Evolutionary conservation across 192 early-diverging fungal species (phyloP).

Genomic region (Rhizophagus prolifer): DNA sequence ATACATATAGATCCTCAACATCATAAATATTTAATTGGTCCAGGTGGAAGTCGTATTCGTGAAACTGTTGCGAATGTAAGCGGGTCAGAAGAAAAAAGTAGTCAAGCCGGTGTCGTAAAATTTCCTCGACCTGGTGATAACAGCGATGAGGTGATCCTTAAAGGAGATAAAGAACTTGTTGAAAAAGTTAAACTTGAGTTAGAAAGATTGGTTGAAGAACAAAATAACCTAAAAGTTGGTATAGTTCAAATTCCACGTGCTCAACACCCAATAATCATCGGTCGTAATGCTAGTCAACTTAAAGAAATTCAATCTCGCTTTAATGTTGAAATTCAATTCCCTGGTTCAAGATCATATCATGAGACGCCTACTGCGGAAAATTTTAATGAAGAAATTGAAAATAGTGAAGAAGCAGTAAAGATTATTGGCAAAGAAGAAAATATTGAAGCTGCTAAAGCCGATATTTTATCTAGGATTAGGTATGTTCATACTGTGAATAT

Average conservation of each 20-base stretch:
- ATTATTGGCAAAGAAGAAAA: slow-evolving; percentile 60
- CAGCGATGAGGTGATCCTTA: slow-evolving; percentile 59
- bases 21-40: slow-evolving; percentile 67
- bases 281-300: slow-evolving; percentile 70
- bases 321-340: slow-evolving; percentile 67
- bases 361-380: background rate
- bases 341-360: slow-evolving; percentile 34
- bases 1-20: too few species aligned
- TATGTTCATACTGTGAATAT: slow-evolving; percentile 53
- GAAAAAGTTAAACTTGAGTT: slow-evolving; percentile 47
- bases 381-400: background rate
- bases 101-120: slow-evolving; percentile 54
- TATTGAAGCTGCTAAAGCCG: slow-evolving; percentile 49
- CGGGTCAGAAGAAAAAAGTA: slow-evolving; percentile 52
- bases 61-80: slow-evolving; percentile 60
- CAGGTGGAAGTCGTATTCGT: slow-evolving; percentile 60
- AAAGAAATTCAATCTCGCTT: slow-evolving; percentile 67
- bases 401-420: slow-evolving; percentile 42
- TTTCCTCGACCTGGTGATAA: slow-evolving; percentile 54
- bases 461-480: slow-evolving; percentile 38
- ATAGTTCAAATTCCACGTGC: slow-evolving; percentile 66
- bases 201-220: slow-evolving; percentile 51
- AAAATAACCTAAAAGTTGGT: slow-evolving; percentile 24
- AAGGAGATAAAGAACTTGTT: slow-evolving; percentile 62
- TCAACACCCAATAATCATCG: slow-evolving; percentile 81